Evolutionary conservation across 2,329 filamentous ascomycete species (phyloP).

Genomic region (Colletotrichum tanaceti): DNA sequence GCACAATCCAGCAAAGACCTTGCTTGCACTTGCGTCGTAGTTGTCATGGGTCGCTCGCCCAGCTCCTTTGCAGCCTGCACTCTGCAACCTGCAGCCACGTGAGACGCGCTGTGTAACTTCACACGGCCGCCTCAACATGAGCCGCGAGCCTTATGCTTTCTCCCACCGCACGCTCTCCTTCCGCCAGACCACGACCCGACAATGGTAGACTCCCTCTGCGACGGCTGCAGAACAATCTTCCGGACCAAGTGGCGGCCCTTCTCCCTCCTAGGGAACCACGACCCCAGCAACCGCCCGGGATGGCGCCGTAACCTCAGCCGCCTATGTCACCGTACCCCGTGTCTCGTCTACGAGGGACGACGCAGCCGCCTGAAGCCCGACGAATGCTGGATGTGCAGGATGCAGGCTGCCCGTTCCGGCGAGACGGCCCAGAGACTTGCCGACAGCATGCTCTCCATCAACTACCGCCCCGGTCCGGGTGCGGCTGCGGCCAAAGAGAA

Average conservation of each 20-base stretch:
- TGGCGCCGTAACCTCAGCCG: background rate
- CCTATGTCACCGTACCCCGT: background rate
- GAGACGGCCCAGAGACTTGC: too few species aligned
- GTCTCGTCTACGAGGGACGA: background rate
- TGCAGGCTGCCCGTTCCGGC: too few species aligned
- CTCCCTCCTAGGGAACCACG: background rate
- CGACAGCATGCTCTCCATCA: background rate
- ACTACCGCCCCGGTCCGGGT: background rate
- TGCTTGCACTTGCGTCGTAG: background rate
- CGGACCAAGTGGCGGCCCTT: background rate
- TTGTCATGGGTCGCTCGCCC: background rate
- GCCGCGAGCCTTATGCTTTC: background rate
- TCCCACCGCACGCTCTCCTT: background rate
- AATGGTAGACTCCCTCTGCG: background rate
- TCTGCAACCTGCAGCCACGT: background rate
- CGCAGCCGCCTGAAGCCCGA: background rate
- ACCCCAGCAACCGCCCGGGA: background rate
- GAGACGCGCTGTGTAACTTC: too few species aligned
- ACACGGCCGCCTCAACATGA: too few species aligned
- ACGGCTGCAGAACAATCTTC: too few species aligned
- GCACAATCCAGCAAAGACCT: too few species aligned
- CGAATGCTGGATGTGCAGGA: background rate
- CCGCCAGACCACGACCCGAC: background rate
- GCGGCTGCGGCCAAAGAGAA: background rate
- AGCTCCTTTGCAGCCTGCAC: background rate